Evolutionary conservation across 176 grass and related monocot species (phyloP), one percentile per base, ranked within the genome.

Genomic region (Zea luxurians): DNA sequence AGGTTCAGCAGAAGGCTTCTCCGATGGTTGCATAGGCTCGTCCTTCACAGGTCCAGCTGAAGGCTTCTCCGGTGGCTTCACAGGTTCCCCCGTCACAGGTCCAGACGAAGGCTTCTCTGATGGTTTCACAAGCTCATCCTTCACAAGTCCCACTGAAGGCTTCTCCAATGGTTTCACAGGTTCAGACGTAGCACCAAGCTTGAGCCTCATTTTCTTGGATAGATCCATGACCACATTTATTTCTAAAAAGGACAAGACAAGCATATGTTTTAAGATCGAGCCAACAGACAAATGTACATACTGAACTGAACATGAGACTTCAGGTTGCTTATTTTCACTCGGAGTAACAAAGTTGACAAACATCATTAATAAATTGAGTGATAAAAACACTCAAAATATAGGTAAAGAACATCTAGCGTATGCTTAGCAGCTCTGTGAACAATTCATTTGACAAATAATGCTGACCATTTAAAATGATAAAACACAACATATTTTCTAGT

Each of bases 161-260:
- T 82, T 89, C 71, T 80, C 73, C 52, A 21, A 69, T 69, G 75
- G 66, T 78, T 89, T 88, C 53, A 68, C 58, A 67, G 75, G 64
- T 13, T 83, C 77, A 66, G 49, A 57, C 57, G 65, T 45, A 62
- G 72, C 61, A 36, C 74, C 45, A 11, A 99, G 73, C 69, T 83
- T 79, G 55, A 78, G 46, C 36, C 78, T 86, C 66, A 95, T 59
- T 85, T 89, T 83, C 71, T 90, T 89, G 18, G 88, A 87, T 75
- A 93, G 85, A 37, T 95, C 89, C 79, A 89, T 70, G 37, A 91
- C 66, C 27, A 45, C 77, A 72, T 87, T 88, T 68, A 99, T 89
- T 66, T 95, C 96, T 95, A 68, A 41, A 75, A 27, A 27, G 27
- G 27, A 86, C 47, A 86, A 34, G 76, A 75, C 0, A 75, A 49